A percentile compares a stretch with the other conserved stretches of the same genome.
Evolutionary conservation across 495 filamentous ascomycete genomes (phyloP).

Genomic region (Hypoxylon lenormandii): DNA sequence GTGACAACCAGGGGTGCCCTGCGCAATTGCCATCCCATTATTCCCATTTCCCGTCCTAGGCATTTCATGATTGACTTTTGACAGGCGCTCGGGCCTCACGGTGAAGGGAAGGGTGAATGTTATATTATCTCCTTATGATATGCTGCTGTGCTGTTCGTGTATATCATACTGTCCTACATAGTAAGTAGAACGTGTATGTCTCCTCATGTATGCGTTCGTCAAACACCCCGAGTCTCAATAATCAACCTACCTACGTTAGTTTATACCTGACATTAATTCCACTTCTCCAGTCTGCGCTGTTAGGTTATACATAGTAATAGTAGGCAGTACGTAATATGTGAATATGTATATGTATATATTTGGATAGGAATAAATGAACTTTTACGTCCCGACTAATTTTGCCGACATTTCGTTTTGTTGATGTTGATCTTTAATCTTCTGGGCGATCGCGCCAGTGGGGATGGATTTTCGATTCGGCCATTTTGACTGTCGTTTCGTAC

Average conservation of each 20-base stretch:
- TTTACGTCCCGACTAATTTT: slow-evolving; percentile 9
- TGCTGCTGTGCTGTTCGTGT: slow-evolving; percentile 3
- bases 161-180: background rate
- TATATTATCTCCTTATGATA: background rate
- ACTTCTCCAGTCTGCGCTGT: slow-evolving; percentile 15
- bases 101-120: slow-evolving; percentile 1
- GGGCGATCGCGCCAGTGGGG: slow-evolving; percentile 23
- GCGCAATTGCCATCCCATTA: slow-evolving; percentile 36
- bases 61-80: slow-evolving; percentile 26
- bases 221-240: background rate
- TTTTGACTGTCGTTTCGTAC: slow-evolving; percentile 29
- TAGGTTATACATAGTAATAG: background rate
- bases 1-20: slow-evolving; percentile 41
- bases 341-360: no score
- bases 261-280: slow-evolving; percentile 12
- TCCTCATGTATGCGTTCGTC: background rate
- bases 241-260: background rate
- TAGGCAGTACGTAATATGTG: no score
- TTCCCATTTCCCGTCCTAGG: slow-evolving; percentile 46
- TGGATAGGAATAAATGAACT: background rate
- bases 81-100: slow-evolving; percentile 39
- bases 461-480: slow-evolving; percentile 26
- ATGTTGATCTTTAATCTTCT: slow-evolving; percentile 32
- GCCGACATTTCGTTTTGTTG: slow-evolving; percentile 4
- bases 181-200: background rate